Evolutionary conservation across 2,329 filamentous ascomycete genomes (phyloP).

Genomic region (Mariannaea sp.): DNA sequence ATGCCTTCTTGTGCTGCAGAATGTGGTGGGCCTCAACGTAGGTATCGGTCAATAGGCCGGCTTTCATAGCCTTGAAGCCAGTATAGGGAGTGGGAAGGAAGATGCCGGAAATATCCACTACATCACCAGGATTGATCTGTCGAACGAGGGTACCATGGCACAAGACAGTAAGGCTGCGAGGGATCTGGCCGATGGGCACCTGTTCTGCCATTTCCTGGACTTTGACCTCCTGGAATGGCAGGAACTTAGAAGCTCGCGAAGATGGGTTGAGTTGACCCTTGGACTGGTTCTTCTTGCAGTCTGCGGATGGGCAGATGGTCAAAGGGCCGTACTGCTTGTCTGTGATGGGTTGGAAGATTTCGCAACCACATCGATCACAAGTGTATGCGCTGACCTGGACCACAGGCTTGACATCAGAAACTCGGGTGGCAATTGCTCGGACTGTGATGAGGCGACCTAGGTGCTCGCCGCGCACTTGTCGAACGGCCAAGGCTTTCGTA

Average conservation of each 20-base stretch:
- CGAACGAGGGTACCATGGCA: slow-evolving; percentile 87
- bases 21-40: slow-evolving; percentile 95
- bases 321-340: slow-evolving; percentile 91
- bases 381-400: slow-evolving; percentile 98
- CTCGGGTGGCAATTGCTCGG: slow-evolving; percentile 89
- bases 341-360: slow-evolving; percentile 95
- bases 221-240: slow-evolving; percentile 98
- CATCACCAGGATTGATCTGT: slow-evolving; percentile 89
- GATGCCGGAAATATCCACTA: slow-evolving; percentile 91
- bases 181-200: slow-evolving; percentile 96
- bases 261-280: slow-evolving; percentile 94
- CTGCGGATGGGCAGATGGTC: slow-evolving; percentile 83
- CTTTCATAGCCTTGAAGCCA: slow-evolving; percentile 96
- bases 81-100: slow-evolving; percentile 98
- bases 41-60: slow-evolving; percentile 94
- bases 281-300: slow-evolving; percentile 87
- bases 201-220: slow-evolving; percentile 99
- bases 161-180: slow-evolving; percentile 84
- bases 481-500: slow-evolving; percentile 77
- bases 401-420: slow-evolving; percentile 96
- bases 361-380: slow-evolving; percentile 93
- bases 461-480: slow-evolving; percentile 90
- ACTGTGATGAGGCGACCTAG: slow-evolving; percentile 92
- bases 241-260: slow-evolving; percentile 93
- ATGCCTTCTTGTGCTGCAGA: slow-evolving; percentile 96